Conservation (phyloP, 139 green algal genomes). For the Nannochloris sp. region DNA sequence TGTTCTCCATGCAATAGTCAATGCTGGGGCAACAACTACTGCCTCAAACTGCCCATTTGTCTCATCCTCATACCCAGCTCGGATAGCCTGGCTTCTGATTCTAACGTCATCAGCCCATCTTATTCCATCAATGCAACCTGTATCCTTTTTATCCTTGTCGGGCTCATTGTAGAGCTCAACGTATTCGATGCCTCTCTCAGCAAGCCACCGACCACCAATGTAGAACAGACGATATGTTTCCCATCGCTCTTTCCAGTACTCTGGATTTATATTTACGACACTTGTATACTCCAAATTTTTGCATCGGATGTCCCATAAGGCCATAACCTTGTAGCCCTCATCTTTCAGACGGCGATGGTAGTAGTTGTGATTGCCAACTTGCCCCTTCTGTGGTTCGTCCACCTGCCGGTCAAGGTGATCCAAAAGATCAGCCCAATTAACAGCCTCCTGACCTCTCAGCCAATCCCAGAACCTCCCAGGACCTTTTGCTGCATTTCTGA, state of each 20-base stretch:
- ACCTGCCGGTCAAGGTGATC: neutral
- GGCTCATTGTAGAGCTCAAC: constrained; percentile 9
- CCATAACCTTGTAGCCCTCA: neutral
- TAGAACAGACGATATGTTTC: constrained; percentile 2
- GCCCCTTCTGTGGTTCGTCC: neutral
- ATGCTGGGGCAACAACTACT: too few relatives aligned
- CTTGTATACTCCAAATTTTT: neutral
- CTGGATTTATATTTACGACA: neutral
- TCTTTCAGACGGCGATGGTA: neutral
- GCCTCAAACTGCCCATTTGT: too few relatives aligned
- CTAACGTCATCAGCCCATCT: constrained; percentile 5
- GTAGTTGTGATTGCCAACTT: neutral
- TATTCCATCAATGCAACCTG: neutral
- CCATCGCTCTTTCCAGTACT: constrained; percentile 7
- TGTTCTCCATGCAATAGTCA: too few relatives aligned
- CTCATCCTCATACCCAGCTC: neutral
- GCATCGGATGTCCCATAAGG: constrained; percentile 1
- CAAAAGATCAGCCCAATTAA: neutral
- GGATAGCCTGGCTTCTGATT: neutral
- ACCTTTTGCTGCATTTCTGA: neutral
- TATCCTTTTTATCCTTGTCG: neutral
- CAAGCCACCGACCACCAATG: constrained; percentile 7
- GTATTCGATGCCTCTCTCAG: constrained; percentile 1
- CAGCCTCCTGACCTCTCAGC: neutral
- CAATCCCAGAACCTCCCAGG: neutral